Evolutionary conservation across 208 protist species (phyloP).

Genomic region (Acanthamoeba culbertsoni): DNA sequence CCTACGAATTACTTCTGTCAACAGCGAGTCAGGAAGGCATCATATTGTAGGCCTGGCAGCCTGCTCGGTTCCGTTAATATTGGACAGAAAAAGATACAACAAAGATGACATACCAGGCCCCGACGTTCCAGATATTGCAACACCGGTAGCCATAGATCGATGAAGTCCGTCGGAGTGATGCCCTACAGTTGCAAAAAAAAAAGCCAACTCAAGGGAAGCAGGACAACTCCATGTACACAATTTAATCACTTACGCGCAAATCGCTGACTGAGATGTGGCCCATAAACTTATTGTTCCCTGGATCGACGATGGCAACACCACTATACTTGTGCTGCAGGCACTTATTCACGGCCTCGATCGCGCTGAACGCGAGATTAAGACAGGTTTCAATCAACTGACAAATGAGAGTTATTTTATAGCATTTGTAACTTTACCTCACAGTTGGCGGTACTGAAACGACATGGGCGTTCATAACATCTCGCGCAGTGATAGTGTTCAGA

Average conservation of each 20-base stretch:
- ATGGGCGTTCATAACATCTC: neutral
- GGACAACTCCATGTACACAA: no score
- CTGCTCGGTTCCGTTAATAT: no score
- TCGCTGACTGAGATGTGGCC: constrained; percentile 49
- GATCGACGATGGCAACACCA: constrained; percentile 41
- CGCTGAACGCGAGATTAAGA: neutral
- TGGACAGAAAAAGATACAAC: no score
- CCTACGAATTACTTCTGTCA: neutral
- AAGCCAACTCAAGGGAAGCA: no score
- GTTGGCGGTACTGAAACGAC: neutral
- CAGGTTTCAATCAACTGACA: no score
- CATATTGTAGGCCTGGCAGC: neutral
- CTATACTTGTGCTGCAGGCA: constrained; percentile 52
- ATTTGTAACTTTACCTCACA: neutral
- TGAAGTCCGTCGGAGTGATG: neutral
- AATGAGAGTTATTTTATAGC: no score
- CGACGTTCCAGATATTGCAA: neutral
- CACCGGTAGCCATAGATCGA: constrained; percentile 36
- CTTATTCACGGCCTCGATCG: constrained; percentile 3
- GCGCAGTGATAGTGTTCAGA: neutral
- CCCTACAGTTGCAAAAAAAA: no score
- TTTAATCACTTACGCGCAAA: neutral
- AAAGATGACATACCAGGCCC: neutral
- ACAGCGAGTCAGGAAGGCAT: neutral
- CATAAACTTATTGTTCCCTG: neutral